Evolutionary conservation across 2,329 filamentous ascomycete genomes (phyloP).

Genomic region (Chaetomium olivaceum): DNA sequence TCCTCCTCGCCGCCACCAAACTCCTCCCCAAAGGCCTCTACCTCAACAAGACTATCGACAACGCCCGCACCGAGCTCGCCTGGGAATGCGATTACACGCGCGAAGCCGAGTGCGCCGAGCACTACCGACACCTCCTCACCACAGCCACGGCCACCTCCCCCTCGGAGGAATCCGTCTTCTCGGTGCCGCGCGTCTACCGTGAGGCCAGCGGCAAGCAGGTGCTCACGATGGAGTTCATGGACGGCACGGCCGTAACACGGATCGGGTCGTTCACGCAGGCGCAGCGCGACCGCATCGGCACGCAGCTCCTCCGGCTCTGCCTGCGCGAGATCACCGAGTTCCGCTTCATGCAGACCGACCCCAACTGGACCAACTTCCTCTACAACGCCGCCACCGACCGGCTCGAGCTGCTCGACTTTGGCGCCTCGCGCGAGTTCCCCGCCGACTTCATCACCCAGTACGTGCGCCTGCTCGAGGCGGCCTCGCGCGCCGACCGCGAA

Average conservation of each 20-base stretch:
- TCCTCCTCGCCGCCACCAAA: conserved; percentile 86
- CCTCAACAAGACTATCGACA: conserved; percentile 95
- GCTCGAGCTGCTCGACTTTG: conserved; percentile 93
- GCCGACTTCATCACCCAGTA: conserved; percentile 78
- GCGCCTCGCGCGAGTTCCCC: conserved; percentile 84
- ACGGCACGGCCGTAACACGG: conserved; percentile 82
- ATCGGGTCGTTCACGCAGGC: conserved; percentile 70
- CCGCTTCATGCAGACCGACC: conserved; percentile 98
- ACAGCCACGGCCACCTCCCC: conserved; percentile 3
- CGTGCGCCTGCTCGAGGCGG: conserved; percentile 75
- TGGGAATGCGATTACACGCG: conserved; percentile 97
- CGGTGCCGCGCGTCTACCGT: conserved; percentile 73
- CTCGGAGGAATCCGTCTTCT: conserved; percentile 67
- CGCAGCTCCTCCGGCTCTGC: conserved; percentile 87
- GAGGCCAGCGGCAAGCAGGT: conserved; percentile 85
- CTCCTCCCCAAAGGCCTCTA: conserved; percentile 90
- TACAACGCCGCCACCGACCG: conserved; percentile 73
- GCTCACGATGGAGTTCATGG: conserved; percentile 89
- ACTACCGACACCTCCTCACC: conserved; percentile 73
- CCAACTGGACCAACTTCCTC: conserved; percentile 99
- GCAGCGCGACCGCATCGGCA: conserved; percentile 94
- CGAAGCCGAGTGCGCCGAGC: conserved; percentile 77
- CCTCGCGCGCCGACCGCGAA: conserved; percentile 67
- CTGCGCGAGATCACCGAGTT: conserved; percentile 92
- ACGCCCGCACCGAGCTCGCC: conserved; percentile 84